Evolutionary conservation across 2,329 filamentous ascomycete species (phyloP).

Genomic region (Helminthosporium solani): DNA sequence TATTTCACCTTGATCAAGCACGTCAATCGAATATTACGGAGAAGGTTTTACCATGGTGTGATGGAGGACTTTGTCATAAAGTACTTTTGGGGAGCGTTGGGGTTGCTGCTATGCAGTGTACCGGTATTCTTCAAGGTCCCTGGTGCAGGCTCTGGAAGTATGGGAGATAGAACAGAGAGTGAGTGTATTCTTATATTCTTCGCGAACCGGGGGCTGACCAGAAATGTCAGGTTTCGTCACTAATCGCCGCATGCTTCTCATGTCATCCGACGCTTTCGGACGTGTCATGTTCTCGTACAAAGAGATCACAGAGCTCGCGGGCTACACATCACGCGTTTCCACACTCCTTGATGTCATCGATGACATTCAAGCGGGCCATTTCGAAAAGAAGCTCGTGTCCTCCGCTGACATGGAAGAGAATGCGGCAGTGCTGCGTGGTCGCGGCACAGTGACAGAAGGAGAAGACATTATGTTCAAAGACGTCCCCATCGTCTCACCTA

Average conservation of each 20-base stretch:
- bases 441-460: conserved; percentile 80
- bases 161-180: conserved; percentile 69
- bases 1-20: conserved; percentile 99
- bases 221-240: conserved; percentile 73
- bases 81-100: conserved; percentile 96
- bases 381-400: conserved; percentile 94
- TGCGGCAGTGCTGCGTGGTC: conserved; percentile 75
- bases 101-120: conserved; percentile 86
- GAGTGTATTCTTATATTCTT: conserved; percentile 22
- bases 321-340: conserved; percentile 90
- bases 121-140: conserved; percentile 95
- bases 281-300: conserved; percentile 94
- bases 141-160: conserved; percentile 55
- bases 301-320: conserved; percentile 92
- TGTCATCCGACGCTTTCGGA: conserved; percentile 92
- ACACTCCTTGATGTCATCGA: conserved; percentile 91
- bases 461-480: conserved; percentile 80
- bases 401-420: conserved; percentile 81
- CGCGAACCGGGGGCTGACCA: conserved; percentile 7
- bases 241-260: conserved; percentile 86
- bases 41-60: conserved; percentile 94
- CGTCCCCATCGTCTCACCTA: conserved; percentile 95
- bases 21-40: conserved; percentile 89
- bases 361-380: conserved; percentile 84
- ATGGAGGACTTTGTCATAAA: conserved; percentile 99